These are phyloP conservation scores for Monocercomonoides exilis DNA, from an alignment of 78 protist genomes.

Conservation along the genomic window DNA sequence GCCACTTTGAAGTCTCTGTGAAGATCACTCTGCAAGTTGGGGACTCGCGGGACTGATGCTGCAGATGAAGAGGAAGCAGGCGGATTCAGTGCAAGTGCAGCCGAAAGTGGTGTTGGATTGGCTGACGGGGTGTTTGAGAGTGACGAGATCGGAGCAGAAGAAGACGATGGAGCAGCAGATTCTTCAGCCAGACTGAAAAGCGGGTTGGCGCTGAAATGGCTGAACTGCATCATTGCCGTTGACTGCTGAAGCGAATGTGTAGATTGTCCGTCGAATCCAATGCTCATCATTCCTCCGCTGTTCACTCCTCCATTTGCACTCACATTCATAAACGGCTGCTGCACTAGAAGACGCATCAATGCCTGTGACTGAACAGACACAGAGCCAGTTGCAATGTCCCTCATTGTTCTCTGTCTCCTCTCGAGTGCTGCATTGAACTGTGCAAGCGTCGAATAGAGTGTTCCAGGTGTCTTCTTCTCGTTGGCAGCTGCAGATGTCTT, in stretches of 20 bases:
- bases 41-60: neutral
- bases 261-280: no score
- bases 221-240: neutral
- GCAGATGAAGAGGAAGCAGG: neutral
- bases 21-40: neutral
- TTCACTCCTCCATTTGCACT: no score
- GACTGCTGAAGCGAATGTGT: neutral
- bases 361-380: no score
- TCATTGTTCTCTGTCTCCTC: no score
- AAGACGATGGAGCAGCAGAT: neutral
- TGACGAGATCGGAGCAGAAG: neutral
- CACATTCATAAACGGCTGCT: no score
- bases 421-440: no score
- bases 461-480: no score
- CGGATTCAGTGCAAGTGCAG: neutral
- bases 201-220: neutral
- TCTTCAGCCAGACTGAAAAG: neutral
- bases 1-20: neutral
- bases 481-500: no score
- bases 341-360: no score
- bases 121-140: neutral
- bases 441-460: no score
- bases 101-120: neutral
- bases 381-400: no score
- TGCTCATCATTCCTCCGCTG: no score